A percentile compares a stretch with the other conserved stretches of the same genome.
These are phyloP conservation scores for Penicillium cataractarum DNA, from an alignment of 495 filamentous ascomycete species.

Conservation along the genomic window DNA sequence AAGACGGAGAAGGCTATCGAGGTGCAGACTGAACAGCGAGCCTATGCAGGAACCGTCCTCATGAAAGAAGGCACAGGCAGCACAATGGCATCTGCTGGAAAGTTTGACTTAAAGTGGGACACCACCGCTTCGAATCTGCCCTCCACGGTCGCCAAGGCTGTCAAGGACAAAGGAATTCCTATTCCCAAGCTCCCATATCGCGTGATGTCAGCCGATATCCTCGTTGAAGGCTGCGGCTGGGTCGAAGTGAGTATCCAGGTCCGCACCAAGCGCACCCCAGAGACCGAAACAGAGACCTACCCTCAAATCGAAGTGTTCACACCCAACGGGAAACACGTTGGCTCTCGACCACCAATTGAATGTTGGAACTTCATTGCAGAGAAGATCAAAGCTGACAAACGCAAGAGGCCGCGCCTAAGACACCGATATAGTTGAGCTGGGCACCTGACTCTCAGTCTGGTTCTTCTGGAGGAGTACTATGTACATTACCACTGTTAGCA, in stretches of 20 bases:
- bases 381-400: conserved; percentile 40
- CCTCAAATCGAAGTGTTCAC: conserved; percentile 83
- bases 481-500: conserved; percentile 30
- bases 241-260: conserved; percentile 85
- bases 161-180: conserved; percentile 36
- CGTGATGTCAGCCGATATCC: conserved; percentile 76
- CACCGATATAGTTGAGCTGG: conserved; percentile 19
- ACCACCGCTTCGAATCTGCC: conserved; percentile 65
- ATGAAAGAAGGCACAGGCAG: conserved; percentile 57
- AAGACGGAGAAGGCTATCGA: conserved; percentile 75
- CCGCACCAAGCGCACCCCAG: conserved; percentile 50
- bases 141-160: conserved; percentile 37
- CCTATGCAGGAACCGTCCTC: conserved; percentile 62
- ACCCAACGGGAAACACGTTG: conserved; percentile 79
- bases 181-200: conserved; percentile 67
- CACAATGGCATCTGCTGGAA: conserved; percentile 67
- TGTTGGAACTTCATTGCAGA: conserved; percentile 59
- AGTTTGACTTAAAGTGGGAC: conserved; percentile 75
- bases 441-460: neutral
- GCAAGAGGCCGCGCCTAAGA: conserved; percentile 30
- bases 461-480: conserved; percentile 4
- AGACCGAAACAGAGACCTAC: conserved; percentile 35
- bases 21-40: conserved; percentile 59
- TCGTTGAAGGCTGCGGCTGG: conserved; percentile 93
- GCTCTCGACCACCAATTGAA: conserved; percentile 69